phyloP scores from a whole-genome alignment of 257 asterid genomes.

The Primulina huaijiensis region DNA sequence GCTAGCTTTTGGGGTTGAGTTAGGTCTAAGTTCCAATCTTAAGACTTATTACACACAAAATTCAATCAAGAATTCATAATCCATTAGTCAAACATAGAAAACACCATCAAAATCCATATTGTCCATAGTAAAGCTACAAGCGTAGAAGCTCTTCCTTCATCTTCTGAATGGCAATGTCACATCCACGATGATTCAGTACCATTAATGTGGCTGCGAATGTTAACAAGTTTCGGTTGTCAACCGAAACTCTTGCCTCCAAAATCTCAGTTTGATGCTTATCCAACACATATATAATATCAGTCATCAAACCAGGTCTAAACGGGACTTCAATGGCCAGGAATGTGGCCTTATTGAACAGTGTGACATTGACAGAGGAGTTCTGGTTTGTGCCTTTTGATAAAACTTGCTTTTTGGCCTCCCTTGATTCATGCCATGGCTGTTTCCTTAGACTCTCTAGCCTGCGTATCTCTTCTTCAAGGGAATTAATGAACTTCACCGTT shows the following conservation, averaged over 20 bases:
- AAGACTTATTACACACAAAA: background rate
- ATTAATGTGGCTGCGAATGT: background rate
- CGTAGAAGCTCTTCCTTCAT: background rate
- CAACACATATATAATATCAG: background rate
- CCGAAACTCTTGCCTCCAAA: background rate
- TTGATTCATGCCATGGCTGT: background rate
- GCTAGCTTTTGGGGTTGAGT: no score
- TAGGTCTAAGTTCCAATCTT: no score
- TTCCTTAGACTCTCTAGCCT: background rate
- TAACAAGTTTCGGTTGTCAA: background rate
- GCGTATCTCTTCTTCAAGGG: background rate
- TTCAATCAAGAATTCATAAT: background rate
- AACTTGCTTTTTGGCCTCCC: background rate
- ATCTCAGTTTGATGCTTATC: background rate
- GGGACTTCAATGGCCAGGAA: background rate
- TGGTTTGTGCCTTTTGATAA: background rate
- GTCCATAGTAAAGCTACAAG: background rate
- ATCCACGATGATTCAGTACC: background rate
- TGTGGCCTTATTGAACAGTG: background rate
- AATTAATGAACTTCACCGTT: conserved; percentile 17
- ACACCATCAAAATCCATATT: background rate
- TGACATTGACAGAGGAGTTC: background rate
- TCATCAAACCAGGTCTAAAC: background rate
- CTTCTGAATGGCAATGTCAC: background rate
- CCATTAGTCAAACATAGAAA: background rate